These are phyloP conservation scores for Suillus variegatus DNA, from an alignment of 768 basidiomycete species.

Conservation along the genomic window DNA sequence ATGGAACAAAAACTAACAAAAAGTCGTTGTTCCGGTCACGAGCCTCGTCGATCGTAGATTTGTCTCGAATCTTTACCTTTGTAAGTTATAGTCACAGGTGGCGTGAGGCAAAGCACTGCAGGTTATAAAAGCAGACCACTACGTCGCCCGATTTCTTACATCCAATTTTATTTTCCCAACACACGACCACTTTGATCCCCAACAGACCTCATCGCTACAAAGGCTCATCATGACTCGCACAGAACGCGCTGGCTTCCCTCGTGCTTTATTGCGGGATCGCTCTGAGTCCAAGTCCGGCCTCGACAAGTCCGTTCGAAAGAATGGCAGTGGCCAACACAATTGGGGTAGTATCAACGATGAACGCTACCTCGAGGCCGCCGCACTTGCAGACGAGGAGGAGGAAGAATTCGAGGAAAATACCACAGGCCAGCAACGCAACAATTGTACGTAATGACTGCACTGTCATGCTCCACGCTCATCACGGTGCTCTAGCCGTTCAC, in stretches of 20 bases:
- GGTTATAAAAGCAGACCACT: slow-evolving; percentile 23
- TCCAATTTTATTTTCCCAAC: neutral
- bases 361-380: slow-evolving; percentile 57
- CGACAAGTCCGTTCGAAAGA: slow-evolving; percentile 71
- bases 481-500: slow-evolving; percentile 18
- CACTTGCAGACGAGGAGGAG: slow-evolving; percentile 56
- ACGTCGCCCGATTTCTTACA: neutral
- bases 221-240: slow-evolving; percentile 70
- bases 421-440: slow-evolving; percentile 15
- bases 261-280: slow-evolving; percentile 75
- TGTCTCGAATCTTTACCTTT: slow-evolving; percentile 7
- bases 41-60: neutral
- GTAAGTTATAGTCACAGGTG: slow-evolving; percentile 8
- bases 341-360: slow-evolving; percentile 80
- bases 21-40: slow-evolving; percentile 7
- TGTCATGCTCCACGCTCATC: slow-evolving; percentile 1
- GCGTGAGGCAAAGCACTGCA: slow-evolving; percentile 3
- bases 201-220: slow-evolving; percentile 17
- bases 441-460: slow-evolving; percentile 1
- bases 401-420: slow-evolving; percentile 38
- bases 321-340: slow-evolving; percentile 80
- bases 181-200: neutral
- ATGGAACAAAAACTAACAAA: slow-evolving; percentile 4
- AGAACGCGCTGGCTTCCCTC: slow-evolving; percentile 67
- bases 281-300: slow-evolving; percentile 78